These are phyloP conservation scores for Bassia scoparia DNA, from an alignment of 148 eudicot genomes.

Conservation along the genomic window DNA sequence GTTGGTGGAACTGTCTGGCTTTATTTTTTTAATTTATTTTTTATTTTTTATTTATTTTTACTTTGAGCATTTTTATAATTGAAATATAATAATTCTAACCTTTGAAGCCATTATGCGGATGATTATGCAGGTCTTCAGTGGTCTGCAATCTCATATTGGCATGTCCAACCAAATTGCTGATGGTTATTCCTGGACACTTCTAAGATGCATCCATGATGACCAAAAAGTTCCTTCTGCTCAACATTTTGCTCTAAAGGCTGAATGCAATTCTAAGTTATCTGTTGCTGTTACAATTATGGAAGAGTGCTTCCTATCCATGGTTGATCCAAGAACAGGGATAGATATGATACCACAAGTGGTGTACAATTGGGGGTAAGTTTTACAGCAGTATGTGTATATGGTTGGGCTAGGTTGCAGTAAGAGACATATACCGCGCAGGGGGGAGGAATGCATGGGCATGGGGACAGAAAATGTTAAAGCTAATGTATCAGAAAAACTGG, in stretches of 20 bases:
- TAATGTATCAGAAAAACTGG: too few relatives aligned
- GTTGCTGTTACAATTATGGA: constrained; percentile 95
- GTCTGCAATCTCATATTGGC: constrained; percentile 75
- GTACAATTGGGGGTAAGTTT: constrained; percentile 85
- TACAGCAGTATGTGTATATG: too few relatives aligned
- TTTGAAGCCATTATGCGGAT: constrained; percentile 9
- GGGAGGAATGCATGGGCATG: too few relatives aligned
- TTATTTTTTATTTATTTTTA: background rate
- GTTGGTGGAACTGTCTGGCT: background rate
- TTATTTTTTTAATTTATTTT: too few relatives aligned
- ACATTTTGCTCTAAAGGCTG: constrained; percentile 72
- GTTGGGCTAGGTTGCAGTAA: too few relatives aligned
- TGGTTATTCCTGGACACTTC: constrained; percentile 72
- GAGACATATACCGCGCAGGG: too few relatives aligned
- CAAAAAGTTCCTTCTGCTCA: constrained; percentile 66
- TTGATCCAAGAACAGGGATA: constrained; percentile 90
- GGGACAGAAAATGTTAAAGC: too few relatives aligned
- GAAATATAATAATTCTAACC: background rate
- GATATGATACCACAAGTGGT: constrained; percentile 96
- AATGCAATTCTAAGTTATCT: constrained; percentile 91
- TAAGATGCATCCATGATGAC: constrained; percentile 83
- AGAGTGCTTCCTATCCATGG: constrained; percentile 96
- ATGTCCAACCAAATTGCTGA: constrained; percentile 47
- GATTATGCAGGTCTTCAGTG: constrained; percentile 57
- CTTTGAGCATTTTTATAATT: background rate